Base-by-base conservation (phyloP, 2,329 filamentous ascomycete species). In the Paraconiothyrium brasiliense region DNA sequence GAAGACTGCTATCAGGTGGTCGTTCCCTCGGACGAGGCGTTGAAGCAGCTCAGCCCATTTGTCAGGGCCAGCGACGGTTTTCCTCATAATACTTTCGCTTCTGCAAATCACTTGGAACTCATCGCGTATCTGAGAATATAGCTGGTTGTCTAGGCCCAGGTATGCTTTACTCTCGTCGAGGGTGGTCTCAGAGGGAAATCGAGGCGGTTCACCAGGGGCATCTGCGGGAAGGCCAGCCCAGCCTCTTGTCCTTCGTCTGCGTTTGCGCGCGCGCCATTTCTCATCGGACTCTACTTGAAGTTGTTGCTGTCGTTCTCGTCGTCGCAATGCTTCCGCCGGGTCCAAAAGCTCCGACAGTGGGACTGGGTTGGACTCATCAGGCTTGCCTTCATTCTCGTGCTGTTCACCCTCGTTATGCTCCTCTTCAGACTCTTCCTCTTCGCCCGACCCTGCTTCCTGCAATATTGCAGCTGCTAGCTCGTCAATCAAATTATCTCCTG, bases 161-260 rank as follows among this genome's bases (percentile, higher is more conserved):
- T 89, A 90, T 13, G 84, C 84, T 72, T 93, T 92, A 71, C 90
- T 90, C 77, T 94, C 91, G 66, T 92, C 90, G 61, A 95, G 86
- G 0, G 92, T 94, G 13, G 90, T 94, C 76, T 95, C 92, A 0
- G 92, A 94, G 0, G 91, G 91, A 65, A 93, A 95, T 24, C 92
- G 87, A 14, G 90, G 89, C 22, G 89, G 87, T 4, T 89, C 87
- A 1, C 88, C 87, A 0, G 89, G 85, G 7, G 87, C 87, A 72
- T 92, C 90, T 41, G 89, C 85, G 14, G 90, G 87, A 30, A 91
- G 76, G 2, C 89, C 89, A 46, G 86, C 89, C 83, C 88, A 91
- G n/a, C 86, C 86, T 68, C 87, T 85, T 57, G 89, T 90, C 50
- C 90, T 85, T 64, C 90, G 87, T 55, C 90, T 85, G 57, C 90